Evolutionary conservation across 345 rosid species (phyloP).

Genomic region (Euphorbia peplus): DNA sequence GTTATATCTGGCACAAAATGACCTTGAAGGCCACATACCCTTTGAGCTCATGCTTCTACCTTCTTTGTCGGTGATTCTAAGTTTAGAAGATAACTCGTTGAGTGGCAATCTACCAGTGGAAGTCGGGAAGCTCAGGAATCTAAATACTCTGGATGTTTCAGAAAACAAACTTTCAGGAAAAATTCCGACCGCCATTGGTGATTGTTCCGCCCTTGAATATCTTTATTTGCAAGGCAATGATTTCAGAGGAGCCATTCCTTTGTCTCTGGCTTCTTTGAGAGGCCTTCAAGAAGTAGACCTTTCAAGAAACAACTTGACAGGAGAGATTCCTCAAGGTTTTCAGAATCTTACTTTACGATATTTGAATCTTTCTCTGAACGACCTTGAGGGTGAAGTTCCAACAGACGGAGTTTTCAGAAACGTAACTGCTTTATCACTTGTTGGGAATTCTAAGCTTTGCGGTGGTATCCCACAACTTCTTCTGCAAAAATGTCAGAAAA

Average conservation of each 20-base stretch:
- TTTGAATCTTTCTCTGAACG: constrained; percentile 36
- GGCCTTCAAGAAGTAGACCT: constrained; percentile 24
- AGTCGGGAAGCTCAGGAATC: constrained; percentile 22
- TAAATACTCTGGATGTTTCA: constrained; percentile 13
- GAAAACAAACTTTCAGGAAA: constrained; percentile 31
- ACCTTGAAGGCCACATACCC: constrained; percentile 26
- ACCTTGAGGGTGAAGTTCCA: too few relatives aligned
- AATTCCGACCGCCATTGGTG: constrained; percentile 25
- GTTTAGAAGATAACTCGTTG: constrained; percentile 29
- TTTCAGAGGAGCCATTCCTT: constrained; percentile 35
- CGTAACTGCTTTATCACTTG: constrained; percentile 23
- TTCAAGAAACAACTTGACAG: too few relatives aligned
- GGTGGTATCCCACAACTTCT: constrained; percentile 27
- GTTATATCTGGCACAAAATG: constrained; percentile 19
- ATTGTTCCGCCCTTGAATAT: constrained; percentile 15
- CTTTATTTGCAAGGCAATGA: constrained; percentile 23
- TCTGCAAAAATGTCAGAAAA: constrained; percentile 15
- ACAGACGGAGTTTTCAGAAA: constrained; percentile 33
- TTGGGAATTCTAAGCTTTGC: constrained; percentile 34
- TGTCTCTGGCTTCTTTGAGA: constrained; percentile 24
- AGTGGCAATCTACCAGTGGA: constrained; percentile 21
- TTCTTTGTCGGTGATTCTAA: constrained; percentile 18
- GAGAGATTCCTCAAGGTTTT: constrained; percentile 23
- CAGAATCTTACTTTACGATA: not conserved
- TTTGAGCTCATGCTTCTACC: constrained; percentile 8